Conservation (phyloP, 2,329 filamentous ascomycete species). For the Penicillium sp. region DNA sequence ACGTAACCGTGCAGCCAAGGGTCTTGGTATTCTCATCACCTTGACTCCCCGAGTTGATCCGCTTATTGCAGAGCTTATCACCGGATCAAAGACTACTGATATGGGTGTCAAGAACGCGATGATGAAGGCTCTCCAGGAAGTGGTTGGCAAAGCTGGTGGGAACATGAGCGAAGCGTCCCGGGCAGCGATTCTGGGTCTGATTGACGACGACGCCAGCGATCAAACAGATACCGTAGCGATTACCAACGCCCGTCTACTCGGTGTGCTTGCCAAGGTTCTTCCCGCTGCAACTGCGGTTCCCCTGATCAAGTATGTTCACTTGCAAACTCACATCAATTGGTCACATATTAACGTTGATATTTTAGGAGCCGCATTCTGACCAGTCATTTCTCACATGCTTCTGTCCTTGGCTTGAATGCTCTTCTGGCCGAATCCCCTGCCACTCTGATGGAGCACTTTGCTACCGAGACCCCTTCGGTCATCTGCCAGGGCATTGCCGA, state of each 20-base stretch:
- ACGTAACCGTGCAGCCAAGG: constrained; percentile 82
- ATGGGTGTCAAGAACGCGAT: constrained; percentile 86
- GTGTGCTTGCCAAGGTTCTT: constrained; percentile 81
- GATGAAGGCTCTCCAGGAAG: constrained; percentile 93
- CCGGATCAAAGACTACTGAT: constrained; percentile 89
- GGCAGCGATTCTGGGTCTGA: constrained; percentile 75
- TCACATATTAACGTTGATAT: constrained; percentile 34
- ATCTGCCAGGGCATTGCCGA: constrained; percentile 73
- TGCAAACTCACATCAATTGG: not conserved
- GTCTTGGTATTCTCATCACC: constrained; percentile 89
- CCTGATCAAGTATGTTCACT: constrained; percentile 49
- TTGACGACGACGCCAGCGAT: constrained; percentile 76
- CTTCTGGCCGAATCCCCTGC: constrained; percentile 74
- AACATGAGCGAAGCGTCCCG: constrained; percentile 94
- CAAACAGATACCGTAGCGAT: constrained; percentile 68
- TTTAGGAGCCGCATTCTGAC: constrained; percentile 72
- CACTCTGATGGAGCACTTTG: constrained; percentile 61
- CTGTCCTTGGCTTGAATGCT: constrained; percentile 80
- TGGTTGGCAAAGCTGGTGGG: constrained; percentile 85
- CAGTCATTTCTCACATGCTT: constrained; percentile 67
- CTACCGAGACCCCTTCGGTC: constrained; percentile 67
- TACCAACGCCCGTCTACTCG: constrained; percentile 83
- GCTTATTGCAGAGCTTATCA: constrained; percentile 83
- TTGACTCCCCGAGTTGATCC: constrained; percentile 93
- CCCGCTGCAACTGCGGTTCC: constrained; percentile 61